A percentile compares a stretch with the other conserved stretches of the same genome.
Evolutionary conservation across 345 rosid species (phyloP).

Genomic region (Eucalyptus virginea): DNA sequence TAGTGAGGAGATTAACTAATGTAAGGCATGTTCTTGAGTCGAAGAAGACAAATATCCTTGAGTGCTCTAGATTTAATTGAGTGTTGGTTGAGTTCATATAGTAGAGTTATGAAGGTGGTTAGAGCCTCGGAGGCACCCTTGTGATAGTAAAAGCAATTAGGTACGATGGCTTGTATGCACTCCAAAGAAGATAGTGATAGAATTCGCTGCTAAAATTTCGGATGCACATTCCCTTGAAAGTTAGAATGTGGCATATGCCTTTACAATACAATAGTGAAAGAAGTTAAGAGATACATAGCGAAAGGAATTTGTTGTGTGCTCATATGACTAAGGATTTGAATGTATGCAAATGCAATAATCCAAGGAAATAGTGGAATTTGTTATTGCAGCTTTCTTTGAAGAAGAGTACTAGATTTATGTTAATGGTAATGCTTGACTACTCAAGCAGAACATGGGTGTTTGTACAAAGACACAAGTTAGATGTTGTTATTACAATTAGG

Average conservation of each 20-base stretch:
- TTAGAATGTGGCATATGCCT: not conserved
- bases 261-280: not conserved
- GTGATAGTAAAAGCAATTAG: not conserved
- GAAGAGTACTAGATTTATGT: not conserved
- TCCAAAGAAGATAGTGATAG: not conserved
- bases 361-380: not conserved
- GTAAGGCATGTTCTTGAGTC: not conserved
- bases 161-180: not conserved
- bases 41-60: not conserved
- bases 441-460: not conserved
- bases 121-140: not conserved
- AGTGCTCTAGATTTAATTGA: not conserved
- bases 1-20: not conserved
- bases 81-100: not conserved
- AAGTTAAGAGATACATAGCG: rapidly evolving
- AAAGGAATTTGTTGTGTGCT: not conserved
- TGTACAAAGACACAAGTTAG: not conserved
- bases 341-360: not conserved
- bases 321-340: not conserved
- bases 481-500: not conserved
- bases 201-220: not conserved
- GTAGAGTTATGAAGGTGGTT: not conserved
- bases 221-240: not conserved
- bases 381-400: rapidly evolving
- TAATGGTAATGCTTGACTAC: not conserved